phyloP scores from a whole-genome alignment of 768 basidiomycete genomes.

The Lactarius evosmus region DNA sequence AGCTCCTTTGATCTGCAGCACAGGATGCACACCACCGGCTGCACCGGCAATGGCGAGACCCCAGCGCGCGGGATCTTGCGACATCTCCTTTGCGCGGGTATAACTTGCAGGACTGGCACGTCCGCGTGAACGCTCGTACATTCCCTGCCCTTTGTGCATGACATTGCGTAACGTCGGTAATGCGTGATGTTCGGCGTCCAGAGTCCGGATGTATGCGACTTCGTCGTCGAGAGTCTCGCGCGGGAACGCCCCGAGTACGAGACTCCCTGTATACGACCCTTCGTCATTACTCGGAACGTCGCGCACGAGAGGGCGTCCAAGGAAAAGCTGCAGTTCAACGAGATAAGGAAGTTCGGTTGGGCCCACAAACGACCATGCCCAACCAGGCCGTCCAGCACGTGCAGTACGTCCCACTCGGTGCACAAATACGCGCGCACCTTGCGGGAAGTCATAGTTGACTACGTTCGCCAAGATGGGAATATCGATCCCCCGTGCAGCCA shows the following conservation, averaged over 20 bases:
- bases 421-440: conserved; percentile 88
- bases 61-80: conserved; percentile 64
- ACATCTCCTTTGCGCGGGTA: conserved; percentile 84
- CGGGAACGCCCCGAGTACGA: conserved; percentile 80
- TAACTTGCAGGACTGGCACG: conserved; percentile 87
- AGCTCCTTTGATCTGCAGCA: conserved; percentile 42
- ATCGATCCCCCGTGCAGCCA: conserved; percentile 97
- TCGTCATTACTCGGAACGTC: conserved; percentile 52
- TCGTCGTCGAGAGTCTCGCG: conserved; percentile 80
- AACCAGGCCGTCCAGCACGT: conserved; percentile 89
- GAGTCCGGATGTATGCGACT: conserved; percentile 67
- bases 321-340: conserved; percentile 89
- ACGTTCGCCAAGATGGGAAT: conserved; percentile 96
- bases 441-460: conserved; percentile 97
- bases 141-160: conserved; percentile 82
- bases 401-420: conserved; percentile 98
- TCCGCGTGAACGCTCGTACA: conserved; percentile 93
- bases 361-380: conserved; percentile 95
- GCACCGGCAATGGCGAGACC: conserved; percentile 61
- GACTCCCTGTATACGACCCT: conserved; percentile 57
- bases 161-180: conserved; percentile 70
- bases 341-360: conserved; percentile 84
- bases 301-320: conserved; percentile 70
- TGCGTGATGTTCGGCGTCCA: conserved; percentile 62
- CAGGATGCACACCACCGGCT: conserved; percentile 58